Base-by-base conservation (phyloP, 768 basidiomycete genomes). In the Porphyrellus cyaneotinctus region DNA sequence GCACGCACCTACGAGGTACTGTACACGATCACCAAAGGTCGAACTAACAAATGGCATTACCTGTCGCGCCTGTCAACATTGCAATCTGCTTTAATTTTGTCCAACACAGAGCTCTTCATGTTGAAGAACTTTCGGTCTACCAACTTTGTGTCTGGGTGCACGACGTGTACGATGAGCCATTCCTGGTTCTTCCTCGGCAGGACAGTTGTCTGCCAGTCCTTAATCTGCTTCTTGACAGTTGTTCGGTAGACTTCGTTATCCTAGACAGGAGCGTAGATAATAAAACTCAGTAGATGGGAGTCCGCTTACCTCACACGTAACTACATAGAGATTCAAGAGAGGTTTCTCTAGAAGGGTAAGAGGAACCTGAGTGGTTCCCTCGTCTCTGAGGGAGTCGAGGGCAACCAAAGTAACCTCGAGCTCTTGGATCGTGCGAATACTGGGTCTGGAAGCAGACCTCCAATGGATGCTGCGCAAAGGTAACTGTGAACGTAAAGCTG, bases 381-480 rank as follows among this genome's bases (percentile, higher is more conserved):
- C 90, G 58, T 88, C 88, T 38, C 84, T 81, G 44, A 86, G 64
- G 31, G 77, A 76, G 57, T 87, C 86, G 37, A 91, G 74, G 7
- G 83, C 70, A 9, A 88, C 78, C 37, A 98, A 72, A 35, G 82
- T 77, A 49, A 97, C 80, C 55, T 86, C 78, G n/a, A 97, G 78
- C 58, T 91, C 86, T 64, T 94, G 92, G 46, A 99, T 91, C 1
- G 92, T 97, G 57, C 88, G 80, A 38, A 94, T 74, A 15, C 82
- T 82, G 6, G 87, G 78, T 38, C 86, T 77, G 2, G 84, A 80
- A 5, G 79, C 62, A 17, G 88, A 80, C 68, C 90, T 95, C 95
- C 97, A 97, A 69, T 97, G 91, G 24, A 98, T 80, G 70, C 87
- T 95, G 46, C 87, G 83, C 48, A 99, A 75, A 0, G 97, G 97